A percentile compares a stretch with the other conserved stretches of the same genome.
Conservation (phyloP, 140 eudicot genomes). For the Erigeron philadelphicus region DNA sequence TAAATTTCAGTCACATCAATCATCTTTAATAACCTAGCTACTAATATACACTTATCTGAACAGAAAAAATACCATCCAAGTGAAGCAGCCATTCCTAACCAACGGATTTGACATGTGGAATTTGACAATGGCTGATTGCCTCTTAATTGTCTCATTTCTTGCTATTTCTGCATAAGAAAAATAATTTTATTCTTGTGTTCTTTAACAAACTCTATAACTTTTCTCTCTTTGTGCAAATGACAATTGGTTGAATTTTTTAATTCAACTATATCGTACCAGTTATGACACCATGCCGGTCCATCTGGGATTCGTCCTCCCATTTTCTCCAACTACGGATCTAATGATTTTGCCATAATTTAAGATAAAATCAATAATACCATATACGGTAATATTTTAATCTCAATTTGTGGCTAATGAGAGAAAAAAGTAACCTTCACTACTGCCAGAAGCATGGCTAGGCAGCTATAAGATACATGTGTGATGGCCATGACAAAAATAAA, state of each 20-base stretch:
- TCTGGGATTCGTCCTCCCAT: conserved; percentile 96
- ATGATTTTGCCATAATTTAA: conserved; percentile 15
- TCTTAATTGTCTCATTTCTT: conserved; percentile 64
- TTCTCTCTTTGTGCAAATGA: neutral
- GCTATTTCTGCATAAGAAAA: conserved; percentile 55
- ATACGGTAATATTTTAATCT: conserved; percentile 6
- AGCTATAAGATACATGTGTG: conserved; percentile 84
- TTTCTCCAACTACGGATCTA: conserved; percentile 87
- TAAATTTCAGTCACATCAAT: neutral
- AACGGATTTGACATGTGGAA: conserved; percentile 63
- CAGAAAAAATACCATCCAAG: conserved; percentile 66
- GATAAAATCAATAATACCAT: neutral
- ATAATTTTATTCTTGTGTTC: neutral
- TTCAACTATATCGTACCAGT: conserved; percentile 45
- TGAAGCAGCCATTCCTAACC: conserved; percentile 43
- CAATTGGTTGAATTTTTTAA: neutral
- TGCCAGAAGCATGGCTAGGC: conserved; percentile 97
- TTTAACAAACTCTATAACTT: neutral
- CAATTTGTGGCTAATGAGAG: neutral
- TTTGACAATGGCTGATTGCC: conserved; percentile 79
- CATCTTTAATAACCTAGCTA: neutral
- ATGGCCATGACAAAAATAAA: conserved; percentile 97
- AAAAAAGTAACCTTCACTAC: conserved; percentile 69
- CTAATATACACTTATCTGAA: neutral
- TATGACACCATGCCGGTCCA: conserved; percentile 66